Percentiles rank a stretch among this genome's conserved stretches.
Evolutionary conservation across 176 grass and related monocot species (phyloP).

Genomic region (Bolboschoenus planiculmis): DNA sequence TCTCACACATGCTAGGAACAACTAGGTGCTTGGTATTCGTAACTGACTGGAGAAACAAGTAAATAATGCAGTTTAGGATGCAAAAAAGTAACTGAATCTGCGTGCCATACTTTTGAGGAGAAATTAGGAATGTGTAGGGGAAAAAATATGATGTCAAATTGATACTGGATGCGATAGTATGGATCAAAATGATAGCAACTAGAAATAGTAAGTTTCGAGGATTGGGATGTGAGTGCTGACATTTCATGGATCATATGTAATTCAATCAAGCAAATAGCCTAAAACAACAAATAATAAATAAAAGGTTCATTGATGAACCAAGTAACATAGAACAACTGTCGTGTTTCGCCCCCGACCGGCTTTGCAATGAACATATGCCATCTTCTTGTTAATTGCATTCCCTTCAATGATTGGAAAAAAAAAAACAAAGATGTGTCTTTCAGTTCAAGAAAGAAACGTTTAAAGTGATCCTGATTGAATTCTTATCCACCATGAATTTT

Average conservation of each 20-base stretch:
- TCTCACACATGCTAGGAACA: background rate
- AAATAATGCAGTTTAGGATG: background rate
- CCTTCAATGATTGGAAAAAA: conserved; percentile 36
- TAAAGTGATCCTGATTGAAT: background rate
- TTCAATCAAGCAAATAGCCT: background rate
- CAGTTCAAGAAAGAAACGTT: background rate
- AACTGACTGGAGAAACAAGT: background rate
- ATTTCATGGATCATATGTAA: background rate
- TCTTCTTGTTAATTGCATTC: conserved; percentile 52
- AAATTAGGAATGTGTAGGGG: background rate
- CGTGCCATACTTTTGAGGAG: background rate
- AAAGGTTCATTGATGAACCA: conserved; percentile 34
- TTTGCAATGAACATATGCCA: conserved; percentile 98
- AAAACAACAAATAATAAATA: conserved; percentile 14
- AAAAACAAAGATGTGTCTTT: conserved; percentile 4
- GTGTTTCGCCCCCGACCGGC: conserved; percentile 95
- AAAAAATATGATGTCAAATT: background rate
- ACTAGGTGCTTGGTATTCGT: background rate
- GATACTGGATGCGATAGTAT: background rate
- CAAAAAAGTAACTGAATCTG: background rate
- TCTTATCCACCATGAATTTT: background rate
- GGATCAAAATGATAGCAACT: background rate
- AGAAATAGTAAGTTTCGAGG: background rate
- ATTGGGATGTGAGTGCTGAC: background rate
- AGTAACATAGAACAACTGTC: conserved; percentile 93